A percentile compares a stretch with the other conserved stretches of the same genome.
phyloP scores from a whole-genome alignment of 306 rosid genomes.

The Lathyrus sativus region DNA sequence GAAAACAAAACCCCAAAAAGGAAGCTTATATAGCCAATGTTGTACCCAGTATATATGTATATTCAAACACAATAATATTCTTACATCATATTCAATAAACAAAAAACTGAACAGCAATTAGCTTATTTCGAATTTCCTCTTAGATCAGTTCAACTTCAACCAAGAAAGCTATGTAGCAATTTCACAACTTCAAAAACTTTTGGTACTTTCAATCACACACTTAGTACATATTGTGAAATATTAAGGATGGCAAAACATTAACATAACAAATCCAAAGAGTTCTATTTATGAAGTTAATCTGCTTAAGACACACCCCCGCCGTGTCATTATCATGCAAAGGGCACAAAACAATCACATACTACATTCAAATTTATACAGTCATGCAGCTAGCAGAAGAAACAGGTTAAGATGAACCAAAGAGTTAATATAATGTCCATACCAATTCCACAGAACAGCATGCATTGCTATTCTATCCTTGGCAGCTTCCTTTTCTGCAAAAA shows the following conservation, averaged over 20 bases:
- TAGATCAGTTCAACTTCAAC: slow-evolving; percentile 4
- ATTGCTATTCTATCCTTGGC: slow-evolving; percentile 72
- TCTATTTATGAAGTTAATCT: neutral
- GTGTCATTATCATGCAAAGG: neutral
- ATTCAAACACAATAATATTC: slow-evolving; percentile 17
- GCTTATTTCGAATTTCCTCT: neutral
- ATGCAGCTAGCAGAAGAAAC: slow-evolving; percentile 20
- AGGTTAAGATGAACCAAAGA: slow-evolving; percentile 16
- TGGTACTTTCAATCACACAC: slow-evolving; percentile 14
- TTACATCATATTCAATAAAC: slow-evolving; percentile 9
- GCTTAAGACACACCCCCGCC: neutral
- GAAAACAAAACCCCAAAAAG: neutral
- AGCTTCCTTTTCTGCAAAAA: slow-evolving; percentile 61
- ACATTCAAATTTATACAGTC: slow-evolving; percentile 15
- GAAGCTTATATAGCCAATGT: neutral
- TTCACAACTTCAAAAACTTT: neutral
- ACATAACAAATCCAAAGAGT: slow-evolving; percentile 16
- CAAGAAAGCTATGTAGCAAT: slow-evolving; percentile 16
- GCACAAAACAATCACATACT: slow-evolving; percentile 11
- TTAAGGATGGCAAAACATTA: neutral
- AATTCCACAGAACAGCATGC: slow-evolving; percentile 92
- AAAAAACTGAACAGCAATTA: slow-evolving; percentile 4
- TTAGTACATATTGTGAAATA: neutral
- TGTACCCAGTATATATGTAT: neutral
- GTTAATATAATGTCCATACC: slow-evolving; percentile 48